phyloP scores from a whole-genome alignment of 2,329 filamentous ascomycete genomes.

The Apiospora rasikravindrae region DNA sequence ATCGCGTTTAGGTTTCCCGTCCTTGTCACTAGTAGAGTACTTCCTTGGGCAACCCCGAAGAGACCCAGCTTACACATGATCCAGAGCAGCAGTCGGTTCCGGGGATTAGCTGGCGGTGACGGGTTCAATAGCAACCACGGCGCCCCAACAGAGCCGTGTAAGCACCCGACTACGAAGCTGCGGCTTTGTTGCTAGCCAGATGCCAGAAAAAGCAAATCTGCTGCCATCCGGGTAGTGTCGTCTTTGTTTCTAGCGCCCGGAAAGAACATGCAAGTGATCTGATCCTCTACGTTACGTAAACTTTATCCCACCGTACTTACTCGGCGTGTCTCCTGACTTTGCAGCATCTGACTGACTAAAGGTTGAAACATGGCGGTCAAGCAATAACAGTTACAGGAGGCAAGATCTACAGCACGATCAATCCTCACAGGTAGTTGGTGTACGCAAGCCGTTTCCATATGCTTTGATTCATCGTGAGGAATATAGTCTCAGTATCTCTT shows the following conservation, averaged over 20 bases:
- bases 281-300: constrained; percentile 3
- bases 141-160: neutral
- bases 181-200: neutral
- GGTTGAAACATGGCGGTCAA: constrained; percentile 8
- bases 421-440: neutral
- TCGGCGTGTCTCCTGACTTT: constrained; percentile 11
- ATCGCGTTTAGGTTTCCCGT: neutral
- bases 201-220: constrained; percentile 1
- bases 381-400: neutral
- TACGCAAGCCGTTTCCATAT: neutral
- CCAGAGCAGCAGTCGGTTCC: neutral
- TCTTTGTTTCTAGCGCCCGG: neutral
- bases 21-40: neutral
- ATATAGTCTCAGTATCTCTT: too few relatives aligned
- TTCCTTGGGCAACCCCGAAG: neutral
- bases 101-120: neutral
- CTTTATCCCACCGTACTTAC: neutral
- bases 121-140: neutral
- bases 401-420: neutral
- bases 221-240: constrained; percentile 1
- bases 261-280: neutral
- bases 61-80: neutral
- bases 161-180: neutral
- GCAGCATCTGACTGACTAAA: constrained; percentile 8
- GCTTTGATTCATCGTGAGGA: neutral